Base-by-base conservation (phyloP, 2,329 filamentous ascomycete genomes). In the Fusarium stilboides region DNA sequence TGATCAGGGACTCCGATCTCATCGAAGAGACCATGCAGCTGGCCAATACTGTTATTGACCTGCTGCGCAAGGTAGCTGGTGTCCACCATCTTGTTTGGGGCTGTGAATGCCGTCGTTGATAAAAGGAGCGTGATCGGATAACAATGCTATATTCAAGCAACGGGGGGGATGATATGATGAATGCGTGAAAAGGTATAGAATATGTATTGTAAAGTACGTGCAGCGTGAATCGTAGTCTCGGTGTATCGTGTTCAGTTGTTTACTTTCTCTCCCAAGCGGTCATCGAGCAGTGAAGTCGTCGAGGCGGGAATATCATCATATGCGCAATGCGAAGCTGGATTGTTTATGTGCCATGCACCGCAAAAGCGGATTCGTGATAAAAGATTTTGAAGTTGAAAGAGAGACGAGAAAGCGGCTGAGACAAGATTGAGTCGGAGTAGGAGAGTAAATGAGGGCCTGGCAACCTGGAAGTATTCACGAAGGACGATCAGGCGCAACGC, bases 1-100 rank as follows among this genome's bases (percentile, higher is more conserved):
- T 97, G 94, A 76, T 85, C 89, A 28, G 95, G 89, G n/a, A 99
- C 92, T 62, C 96, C 96, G 76, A 99, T 99, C 78, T 99, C 95
- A 80, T 99, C 96, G 77, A 98, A 99, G 60, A 98, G 88, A 70
- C 92, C 92, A 81, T 98, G 95, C 65, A 99, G 88, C 82, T 98
- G 94, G 80, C 89, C 89, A 78, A 98, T 94, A 77, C 97, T 98
- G 76, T 89, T 94, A 73, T 94, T 96, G 82, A 99, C 93, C 88
- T 98, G 96, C 80, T 97, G 94, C 74, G 94, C 92, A 78, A 98
- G 86, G 81, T 97, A 97, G 79, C 92, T 93, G 62, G 94, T 94
- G 82, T 98, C 94, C 90, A 98, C 68, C 68, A 70, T 70, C 20
- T 60, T 97, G 74, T 57, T 65, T 62, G n/a, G 26, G 34, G 47